Base-by-base conservation (phyloP, 2,329 filamentous ascomycete genomes). In the Clonostachys sp. region DNA sequence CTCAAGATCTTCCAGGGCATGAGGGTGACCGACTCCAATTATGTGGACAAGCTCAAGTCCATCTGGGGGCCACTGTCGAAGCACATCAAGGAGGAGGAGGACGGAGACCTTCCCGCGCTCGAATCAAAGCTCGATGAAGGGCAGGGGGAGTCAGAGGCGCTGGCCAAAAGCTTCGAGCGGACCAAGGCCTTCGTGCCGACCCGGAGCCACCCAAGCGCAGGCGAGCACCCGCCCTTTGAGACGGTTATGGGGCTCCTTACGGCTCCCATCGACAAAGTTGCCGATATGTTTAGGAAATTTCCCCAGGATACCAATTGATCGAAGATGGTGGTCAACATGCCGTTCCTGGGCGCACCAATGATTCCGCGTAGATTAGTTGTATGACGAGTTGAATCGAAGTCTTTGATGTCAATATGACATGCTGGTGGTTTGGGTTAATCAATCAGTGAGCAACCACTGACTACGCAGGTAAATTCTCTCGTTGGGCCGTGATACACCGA, bases 111-210 rank as follows among this genome's bases (percentile, higher is more conserved):
- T 1, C 71, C 72, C 0, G 63, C 63, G 10, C 65, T 81, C 1
- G 77, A 82, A 53, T 48, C 62, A 3, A 57, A 62, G 1, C 58
- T 81, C 2, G 34, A 50, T 17, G 53, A 61, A 0, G 48, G 61
- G 1, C 63, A 67, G 5, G 53, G 47, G 18, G 54, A 57, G 7
- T 71, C 67, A 1, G 57, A 68, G 20, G 46, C 55, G 1, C 50
- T 77, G 41, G 66, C 70, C 4, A 63, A 53, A 6, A 71, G 63
- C 16, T 81, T 82, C 50, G 61, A 54, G 4, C 66, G 73, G 3
- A 81, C 77, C 7, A 83, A 82, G 62, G 60, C 61, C 24, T 76
- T 83, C 54, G 71, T 75, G 2, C 78, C 78, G 2, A 69, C 73
- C 2, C 68, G 74, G 20, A 73, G 70, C 35, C 78, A 81, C 57